phyloP scores from a whole-genome alignment of 208 protist species.

The Naegleria fowleri region DNA sequence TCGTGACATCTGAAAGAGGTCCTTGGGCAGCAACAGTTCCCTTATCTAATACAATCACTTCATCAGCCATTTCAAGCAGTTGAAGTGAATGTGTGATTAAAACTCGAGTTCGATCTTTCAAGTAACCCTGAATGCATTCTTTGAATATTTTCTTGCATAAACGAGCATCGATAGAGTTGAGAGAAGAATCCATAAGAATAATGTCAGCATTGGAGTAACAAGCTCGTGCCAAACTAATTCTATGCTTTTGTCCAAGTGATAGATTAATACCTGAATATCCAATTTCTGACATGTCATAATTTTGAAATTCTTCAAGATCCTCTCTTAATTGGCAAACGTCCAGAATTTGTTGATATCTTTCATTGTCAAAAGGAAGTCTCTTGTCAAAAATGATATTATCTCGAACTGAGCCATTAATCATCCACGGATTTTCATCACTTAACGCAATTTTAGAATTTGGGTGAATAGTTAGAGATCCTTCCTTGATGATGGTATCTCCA shows the following conservation, averaged over 20 bases:
- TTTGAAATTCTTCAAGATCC: conserved; percentile 52
- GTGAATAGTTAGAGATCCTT: not conserved
- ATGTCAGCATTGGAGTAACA: conserved; percentile 16
- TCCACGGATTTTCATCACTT: conserved; percentile 47
- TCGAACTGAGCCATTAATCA: conserved; percentile 50
- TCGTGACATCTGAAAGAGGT: not conserved
- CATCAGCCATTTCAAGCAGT: not conserved
- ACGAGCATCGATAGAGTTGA: conserved; percentile 25
- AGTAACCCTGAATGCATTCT: not conserved
- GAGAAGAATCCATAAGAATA: conserved; percentile 1
- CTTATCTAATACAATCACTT: not conserved
- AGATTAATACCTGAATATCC: conserved; percentile 62
- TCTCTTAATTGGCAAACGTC: conserved; percentile 38
- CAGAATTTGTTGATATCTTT: conserved; percentile 40
- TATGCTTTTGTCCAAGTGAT: conserved; percentile 54
- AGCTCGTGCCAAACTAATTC: conserved; percentile 46
- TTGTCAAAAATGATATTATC: conserved; percentile 58
- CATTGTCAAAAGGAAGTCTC: conserved; percentile 39
- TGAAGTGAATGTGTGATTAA: not conserved
- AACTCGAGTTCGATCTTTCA: not conserved
- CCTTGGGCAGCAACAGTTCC: not conserved
- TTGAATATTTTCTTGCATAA: conserved; percentile 46
- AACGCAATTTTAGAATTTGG: not conserved
- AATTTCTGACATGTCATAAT: conserved; percentile 60
- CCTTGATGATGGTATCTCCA: conserved; percentile 28